A percentile compares a stretch with the other conserved stretches of the same genome.
phyloP scores from a whole-genome alignment of 805 yeast species.

The Blastobotrys attinorum region DNA sequence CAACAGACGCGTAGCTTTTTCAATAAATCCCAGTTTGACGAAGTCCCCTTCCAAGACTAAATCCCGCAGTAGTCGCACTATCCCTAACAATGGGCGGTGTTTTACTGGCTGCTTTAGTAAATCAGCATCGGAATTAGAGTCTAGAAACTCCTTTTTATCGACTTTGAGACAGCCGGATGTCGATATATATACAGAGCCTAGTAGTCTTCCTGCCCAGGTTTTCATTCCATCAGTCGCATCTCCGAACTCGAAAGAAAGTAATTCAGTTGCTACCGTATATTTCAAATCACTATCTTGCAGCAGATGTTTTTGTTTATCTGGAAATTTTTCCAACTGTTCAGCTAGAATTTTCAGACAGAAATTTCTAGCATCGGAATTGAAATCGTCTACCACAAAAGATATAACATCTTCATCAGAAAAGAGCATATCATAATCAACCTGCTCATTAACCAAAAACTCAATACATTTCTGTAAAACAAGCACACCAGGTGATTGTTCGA shows the following conservation, averaged over 20 bases:
- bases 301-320: not conserved
- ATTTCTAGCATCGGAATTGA: not conserved
- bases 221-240: not conserved
- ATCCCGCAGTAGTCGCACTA: conserved; percentile 7
- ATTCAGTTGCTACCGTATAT: not conserved
- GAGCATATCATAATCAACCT: too few relatives aligned
- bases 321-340: not conserved
- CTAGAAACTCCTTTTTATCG: not conserved
- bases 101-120: conserved; percentile 1
- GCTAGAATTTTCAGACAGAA: not conserved
- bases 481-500: not conserved
- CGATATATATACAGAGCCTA: not conserved
- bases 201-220: not conserved
- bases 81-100: conserved; percentile 2
- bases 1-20: not conserved
- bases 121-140: not conserved
- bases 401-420: not conserved
- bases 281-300: not conserved
- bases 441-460: not conserved
- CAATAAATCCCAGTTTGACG: conserved; percentile 3
- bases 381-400: not conserved
- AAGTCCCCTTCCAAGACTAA: conserved; percentile 4
- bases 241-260: too few relatives aligned
- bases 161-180: not conserved
- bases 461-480: not conserved